Percentiles rank a stretch among this genome's conserved stretches.
phyloP scores from a whole-genome alignment of 352 stramenopile species.

The Phytophthora pisi region DNA sequence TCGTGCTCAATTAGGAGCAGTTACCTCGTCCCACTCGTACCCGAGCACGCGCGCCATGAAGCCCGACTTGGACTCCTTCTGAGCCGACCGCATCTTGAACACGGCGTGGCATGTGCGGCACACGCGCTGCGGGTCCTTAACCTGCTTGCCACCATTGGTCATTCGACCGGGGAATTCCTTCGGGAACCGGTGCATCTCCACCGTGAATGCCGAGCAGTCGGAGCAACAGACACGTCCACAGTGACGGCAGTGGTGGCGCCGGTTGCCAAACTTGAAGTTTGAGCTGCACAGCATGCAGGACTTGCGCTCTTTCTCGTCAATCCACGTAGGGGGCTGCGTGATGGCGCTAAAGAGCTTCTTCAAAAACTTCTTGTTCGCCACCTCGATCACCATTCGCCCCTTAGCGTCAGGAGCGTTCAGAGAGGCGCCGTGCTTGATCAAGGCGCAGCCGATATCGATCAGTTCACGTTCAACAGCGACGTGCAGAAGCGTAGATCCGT shows the following conservation, averaged over 20 bases:
- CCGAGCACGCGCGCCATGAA: conserved; percentile 84
- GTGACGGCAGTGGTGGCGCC: conserved; percentile 86
- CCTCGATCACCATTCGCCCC: conserved; percentile 76
- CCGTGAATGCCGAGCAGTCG: conserved; percentile 78
- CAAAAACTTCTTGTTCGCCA: conserved; percentile 80
- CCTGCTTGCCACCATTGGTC: conserved; percentile 63
- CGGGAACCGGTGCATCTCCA: conserved; percentile 85
- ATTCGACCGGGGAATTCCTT: conserved; percentile 81
- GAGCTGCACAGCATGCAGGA: conserved; percentile 77
- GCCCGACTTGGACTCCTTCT: conserved; percentile 86
- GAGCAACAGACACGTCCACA: conserved; percentile 87
- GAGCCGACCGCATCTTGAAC: conserved; percentile 83
- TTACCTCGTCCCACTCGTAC: conserved; percentile 89
- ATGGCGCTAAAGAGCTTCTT: conserved; percentile 87
- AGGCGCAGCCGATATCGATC: conserved; percentile 73
- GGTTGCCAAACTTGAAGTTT: conserved; percentile 81
- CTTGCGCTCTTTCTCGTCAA: conserved; percentile 76
- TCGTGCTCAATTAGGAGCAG: conserved; percentile 41
- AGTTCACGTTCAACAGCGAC: conserved; percentile 84
- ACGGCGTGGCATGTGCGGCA: conserved; percentile 84
- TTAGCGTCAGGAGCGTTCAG: conserved; percentile 79
- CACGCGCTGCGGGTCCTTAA: conserved; percentile 84
- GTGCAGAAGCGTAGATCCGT: conserved; percentile 86
- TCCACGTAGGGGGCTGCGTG: conserved; percentile 74
- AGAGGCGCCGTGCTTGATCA: conserved; percentile 75